Conservation (phyloP, 2,329 filamentous ascomycete genomes). For the Cyclaneusma minus region DNA sequence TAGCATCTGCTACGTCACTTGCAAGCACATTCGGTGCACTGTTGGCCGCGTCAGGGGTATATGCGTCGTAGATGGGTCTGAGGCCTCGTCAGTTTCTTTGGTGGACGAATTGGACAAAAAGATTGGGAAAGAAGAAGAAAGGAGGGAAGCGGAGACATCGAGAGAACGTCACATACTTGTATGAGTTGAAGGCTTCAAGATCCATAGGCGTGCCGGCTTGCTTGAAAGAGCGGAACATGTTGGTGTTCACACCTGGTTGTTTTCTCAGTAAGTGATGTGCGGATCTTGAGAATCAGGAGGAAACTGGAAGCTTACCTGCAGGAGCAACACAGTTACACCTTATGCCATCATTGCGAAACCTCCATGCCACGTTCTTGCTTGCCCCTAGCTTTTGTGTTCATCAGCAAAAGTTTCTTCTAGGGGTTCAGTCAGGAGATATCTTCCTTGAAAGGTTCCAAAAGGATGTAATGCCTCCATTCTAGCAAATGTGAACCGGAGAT, state of each 20-base stretch:
- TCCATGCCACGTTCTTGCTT: slow-evolving; percentile 30
- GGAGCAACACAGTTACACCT: slow-evolving; percentile 29
- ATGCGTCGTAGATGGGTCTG: slow-evolving; percentile 18
- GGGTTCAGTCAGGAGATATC: background rate
- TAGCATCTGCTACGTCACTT: slow-evolving; percentile 20
- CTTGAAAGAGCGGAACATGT: slow-evolving; percentile 6
- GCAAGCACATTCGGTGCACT: slow-evolving; percentile 13
- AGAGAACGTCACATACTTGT: slow-evolving; percentile 9
- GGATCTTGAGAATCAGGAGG: no score
- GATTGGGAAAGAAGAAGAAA: background rate
- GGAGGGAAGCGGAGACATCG: background rate
- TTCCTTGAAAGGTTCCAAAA: no score
- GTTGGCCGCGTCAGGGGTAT: slow-evolving; percentile 12
- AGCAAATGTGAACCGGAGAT: no score
- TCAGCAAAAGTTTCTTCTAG: background rate
- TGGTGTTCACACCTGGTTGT: slow-evolving; percentile 8
- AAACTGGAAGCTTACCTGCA: slow-evolving; percentile 13
- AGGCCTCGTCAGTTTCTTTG: background rate
- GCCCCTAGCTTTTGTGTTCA: slow-evolving; percentile 28
- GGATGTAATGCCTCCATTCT: no score
- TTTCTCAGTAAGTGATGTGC: background rate
- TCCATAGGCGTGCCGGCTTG: slow-evolving; percentile 15
- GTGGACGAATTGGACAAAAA: background rate
- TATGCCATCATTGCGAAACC: slow-evolving; percentile 27
- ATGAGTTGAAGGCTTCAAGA: slow-evolving; percentile 10